These are phyloP conservation scores for Candida glucosophila DNA, from an alignment of 1,139 yeast genomes.

Conservation along the genomic window DNA sequence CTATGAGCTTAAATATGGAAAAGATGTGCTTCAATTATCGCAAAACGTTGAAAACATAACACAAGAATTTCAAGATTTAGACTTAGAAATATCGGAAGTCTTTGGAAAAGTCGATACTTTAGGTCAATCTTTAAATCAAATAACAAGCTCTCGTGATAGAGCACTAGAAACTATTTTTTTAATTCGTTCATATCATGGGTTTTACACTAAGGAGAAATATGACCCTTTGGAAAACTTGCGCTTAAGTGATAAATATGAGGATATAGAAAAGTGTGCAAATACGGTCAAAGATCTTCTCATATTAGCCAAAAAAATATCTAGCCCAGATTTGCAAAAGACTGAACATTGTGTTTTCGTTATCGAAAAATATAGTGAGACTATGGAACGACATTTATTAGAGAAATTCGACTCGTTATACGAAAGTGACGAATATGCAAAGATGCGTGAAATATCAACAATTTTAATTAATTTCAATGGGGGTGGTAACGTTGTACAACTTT, in stretches of 20 bases:
- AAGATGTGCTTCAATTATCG: conserved; percentile 53
- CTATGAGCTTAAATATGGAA: conserved; percentile 61
- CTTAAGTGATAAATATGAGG: conserved; percentile 32
- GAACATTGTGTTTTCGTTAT: conserved; percentile 44
- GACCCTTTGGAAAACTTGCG: conserved; percentile 51
- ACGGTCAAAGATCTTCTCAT: conserved; percentile 58
- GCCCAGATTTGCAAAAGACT: conserved; percentile 44
- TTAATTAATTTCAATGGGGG: conserved; percentile 82
- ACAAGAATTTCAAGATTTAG: conserved; percentile 48
- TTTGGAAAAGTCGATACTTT: conserved; percentile 62
- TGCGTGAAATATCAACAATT: conserved; percentile 76
- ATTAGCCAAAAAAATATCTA: conserved; percentile 53
- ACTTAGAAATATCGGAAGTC: conserved; percentile 50
- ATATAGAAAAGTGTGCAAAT: conserved; percentile 59
- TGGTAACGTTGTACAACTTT: conserved; percentile 69
- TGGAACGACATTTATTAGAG: conserved; percentile 60
- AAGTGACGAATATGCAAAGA: conserved; percentile 49
- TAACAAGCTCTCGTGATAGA: conserved; percentile 70
- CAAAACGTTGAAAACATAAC: conserved; percentile 36
- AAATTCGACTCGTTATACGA: conserved; percentile 55
- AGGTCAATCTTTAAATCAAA: conserved; percentile 64
- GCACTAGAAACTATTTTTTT: conserved; percentile 67
- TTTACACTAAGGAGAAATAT: conserved; percentile 53
- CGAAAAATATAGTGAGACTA: conserved; percentile 63
- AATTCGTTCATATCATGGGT: conserved; percentile 70